A percentile compares a stretch with the other conserved stretches of the same genome.
Evolutionary conservation across 345 rosid species (phyloP).

Genomic region (Hevea brasiliensis): DNA sequence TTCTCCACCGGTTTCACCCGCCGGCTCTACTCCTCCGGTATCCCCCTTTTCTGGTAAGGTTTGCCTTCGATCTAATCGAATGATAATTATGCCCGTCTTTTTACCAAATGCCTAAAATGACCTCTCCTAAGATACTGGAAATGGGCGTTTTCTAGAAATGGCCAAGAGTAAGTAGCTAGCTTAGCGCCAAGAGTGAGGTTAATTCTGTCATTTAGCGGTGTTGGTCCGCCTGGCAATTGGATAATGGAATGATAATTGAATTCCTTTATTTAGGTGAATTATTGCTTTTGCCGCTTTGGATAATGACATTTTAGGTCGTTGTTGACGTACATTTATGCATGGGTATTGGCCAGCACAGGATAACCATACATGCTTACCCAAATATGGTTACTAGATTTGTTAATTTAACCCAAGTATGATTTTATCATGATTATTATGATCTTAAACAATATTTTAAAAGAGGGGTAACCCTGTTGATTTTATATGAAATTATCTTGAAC

Average conservation of each 20-base stretch:
- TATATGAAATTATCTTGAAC: too few species aligned
- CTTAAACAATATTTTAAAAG: too few species aligned
- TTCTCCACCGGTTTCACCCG: conserved; percentile 84
- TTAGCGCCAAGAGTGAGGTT: conserved; percentile 34
- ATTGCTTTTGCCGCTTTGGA: background rate
- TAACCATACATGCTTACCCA: too few species aligned
- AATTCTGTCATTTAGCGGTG: conserved; percentile 24
- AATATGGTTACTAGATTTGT: too few species aligned
- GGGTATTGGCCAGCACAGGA: too few species aligned
- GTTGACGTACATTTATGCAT: background rate
- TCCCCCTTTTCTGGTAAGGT: conserved; percentile 88
- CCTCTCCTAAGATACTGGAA: conserved; percentile 12
- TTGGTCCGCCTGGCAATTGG: background rate
- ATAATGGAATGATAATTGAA: background rate
- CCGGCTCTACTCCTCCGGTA: conserved; percentile 78
- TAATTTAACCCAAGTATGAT: too few species aligned
- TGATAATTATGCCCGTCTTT: conserved; percentile 9
- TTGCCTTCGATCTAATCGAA: background rate
- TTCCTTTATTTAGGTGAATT: too few species aligned
- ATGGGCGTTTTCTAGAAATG: background rate
- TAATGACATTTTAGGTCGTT: conserved; percentile 5
- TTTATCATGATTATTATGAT: too few species aligned
- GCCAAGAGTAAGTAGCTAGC: too few species aligned
- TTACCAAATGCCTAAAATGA: background rate
- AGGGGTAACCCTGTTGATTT: too few species aligned